Percentiles rank a stretch among this genome's conserved stretches.
Evolutionary conservation across 2,329 filamentous ascomycete genomes (phyloP).

Genomic region (Fusarium sp.): DNA sequence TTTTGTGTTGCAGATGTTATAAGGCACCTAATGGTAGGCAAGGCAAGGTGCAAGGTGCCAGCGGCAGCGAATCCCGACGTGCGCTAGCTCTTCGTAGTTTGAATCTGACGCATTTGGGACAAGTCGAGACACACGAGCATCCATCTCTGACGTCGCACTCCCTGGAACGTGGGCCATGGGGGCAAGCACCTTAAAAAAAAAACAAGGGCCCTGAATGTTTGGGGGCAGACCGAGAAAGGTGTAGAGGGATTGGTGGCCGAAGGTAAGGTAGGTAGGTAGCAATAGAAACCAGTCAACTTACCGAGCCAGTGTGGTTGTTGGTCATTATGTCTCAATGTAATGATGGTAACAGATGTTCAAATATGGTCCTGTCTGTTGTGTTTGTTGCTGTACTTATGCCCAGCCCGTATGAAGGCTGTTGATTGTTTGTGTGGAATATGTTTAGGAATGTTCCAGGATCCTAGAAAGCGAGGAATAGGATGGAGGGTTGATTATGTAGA

Average conservation of each 20-base stretch:
- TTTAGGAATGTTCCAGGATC: slow-evolving; percentile 42
- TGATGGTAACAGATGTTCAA: neutral
- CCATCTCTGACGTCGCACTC: slow-evolving; percentile 49
- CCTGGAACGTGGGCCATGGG: slow-evolving; percentile 25
- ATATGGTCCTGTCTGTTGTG: neutral
- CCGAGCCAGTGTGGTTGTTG: neutral
- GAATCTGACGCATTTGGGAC: slow-evolving; percentile 43
- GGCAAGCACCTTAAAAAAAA: neutral
- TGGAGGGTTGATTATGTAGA: slow-evolving; percentile 27
- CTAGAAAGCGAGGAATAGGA: slow-evolving; percentile 15
- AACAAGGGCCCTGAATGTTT: neutral
- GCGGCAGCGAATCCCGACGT: slow-evolving; percentile 38
- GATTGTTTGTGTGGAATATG: slow-evolving; percentile 34
- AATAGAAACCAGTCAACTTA: neutral
- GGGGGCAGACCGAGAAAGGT: neutral
- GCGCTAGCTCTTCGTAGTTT: slow-evolving; percentile 37
- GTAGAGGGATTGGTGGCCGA: neutral
- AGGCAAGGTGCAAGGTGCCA: slow-evolving; percentile 33
- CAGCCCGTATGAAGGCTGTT: neutral
- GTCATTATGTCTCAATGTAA: neutral
- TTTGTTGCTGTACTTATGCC: neutral
- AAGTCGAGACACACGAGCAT: slow-evolving; percentile 49
- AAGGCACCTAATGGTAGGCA: neutral
- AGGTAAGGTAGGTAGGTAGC: neutral
- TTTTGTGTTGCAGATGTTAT: slow-evolving; percentile 35